Percentiles rank a stretch among this genome's conserved stretches.
These are phyloP conservation scores for Macrotyloma uniflorum DNA, from an alignment of 306 rosid genomes.

Conservation along the genomic window DNA sequence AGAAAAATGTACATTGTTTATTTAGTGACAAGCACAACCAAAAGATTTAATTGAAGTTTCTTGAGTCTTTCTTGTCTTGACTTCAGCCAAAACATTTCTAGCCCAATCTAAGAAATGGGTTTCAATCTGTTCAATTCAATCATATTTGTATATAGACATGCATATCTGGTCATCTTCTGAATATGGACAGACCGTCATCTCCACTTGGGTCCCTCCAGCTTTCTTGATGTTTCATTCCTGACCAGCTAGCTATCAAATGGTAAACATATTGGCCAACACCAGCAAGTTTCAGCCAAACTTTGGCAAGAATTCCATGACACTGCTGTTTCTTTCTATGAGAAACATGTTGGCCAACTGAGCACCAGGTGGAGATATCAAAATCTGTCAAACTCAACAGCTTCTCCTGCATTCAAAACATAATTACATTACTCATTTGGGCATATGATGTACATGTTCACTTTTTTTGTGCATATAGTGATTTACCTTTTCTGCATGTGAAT, in stretches of 20 bases:
- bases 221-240: conserved; percentile 68
- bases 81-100: conserved; percentile 51
- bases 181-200: conserved; percentile 42
- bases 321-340: conserved; percentile 69
- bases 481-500: background rate
- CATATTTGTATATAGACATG: conserved; percentile 60
- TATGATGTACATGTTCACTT: background rate
- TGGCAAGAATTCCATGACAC: conserved; percentile 74
- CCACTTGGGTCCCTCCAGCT: conserved; percentile 72
- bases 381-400: conserved; percentile 66
- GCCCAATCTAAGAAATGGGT: conserved; percentile 63
- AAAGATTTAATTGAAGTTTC: conserved; percentile 33
- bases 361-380: conserved; percentile 66
- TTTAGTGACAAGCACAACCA: conserved; percentile 47
- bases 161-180: conserved; percentile 58
- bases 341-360: conserved; percentile 73
- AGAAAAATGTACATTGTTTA: background rate
- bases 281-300: conserved; percentile 69
- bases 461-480: background rate
- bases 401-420: conserved; percentile 44
- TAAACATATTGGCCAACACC: conserved; percentile 70
- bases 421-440: background rate
- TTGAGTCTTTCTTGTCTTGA: conserved; percentile 46
- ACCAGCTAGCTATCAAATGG: conserved; percentile 75
- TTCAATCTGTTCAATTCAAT: conserved; percentile 53